phyloP scores from a whole-genome alignment of 1,139 yeast genomes.

The Pneumocystis jirovecii region DNA sequence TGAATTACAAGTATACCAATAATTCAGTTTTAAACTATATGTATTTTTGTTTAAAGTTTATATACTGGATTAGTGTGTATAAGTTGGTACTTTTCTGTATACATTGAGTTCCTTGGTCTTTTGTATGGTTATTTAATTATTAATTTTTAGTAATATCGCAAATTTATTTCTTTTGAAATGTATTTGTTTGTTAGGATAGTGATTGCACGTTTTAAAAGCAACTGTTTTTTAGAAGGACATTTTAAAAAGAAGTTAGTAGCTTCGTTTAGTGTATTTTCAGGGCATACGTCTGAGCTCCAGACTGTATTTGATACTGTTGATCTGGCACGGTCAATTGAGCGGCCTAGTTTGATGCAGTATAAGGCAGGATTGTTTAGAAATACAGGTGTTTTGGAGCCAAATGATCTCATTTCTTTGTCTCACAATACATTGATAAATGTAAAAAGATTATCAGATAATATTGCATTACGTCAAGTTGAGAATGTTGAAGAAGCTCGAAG shows the following conservation, averaged over 20 bases:
- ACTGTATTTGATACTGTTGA: background rate
- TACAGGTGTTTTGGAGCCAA: background rate
- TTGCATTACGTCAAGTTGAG: background rate
- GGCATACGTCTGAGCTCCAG: background rate
- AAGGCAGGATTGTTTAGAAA: background rate
- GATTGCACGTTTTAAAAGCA: background rate
- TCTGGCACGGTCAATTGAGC: background rate
- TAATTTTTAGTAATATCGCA: background rate
- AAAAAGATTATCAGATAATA: background rate
- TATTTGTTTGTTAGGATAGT: background rate
- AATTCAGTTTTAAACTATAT: too few species aligned
- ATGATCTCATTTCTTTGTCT: background rate
- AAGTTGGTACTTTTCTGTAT: too few species aligned
- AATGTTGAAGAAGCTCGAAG: conserved; percentile 31
- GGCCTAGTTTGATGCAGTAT: background rate
- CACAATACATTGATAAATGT: background rate
- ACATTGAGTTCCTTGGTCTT: background rate
- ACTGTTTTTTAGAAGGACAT: background rate
- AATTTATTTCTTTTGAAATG: background rate
- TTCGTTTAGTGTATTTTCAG: background rate
- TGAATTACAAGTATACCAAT: too few species aligned
- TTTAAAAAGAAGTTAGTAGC: background rate
- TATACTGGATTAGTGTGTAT: too few species aligned
- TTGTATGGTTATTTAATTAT: background rate
- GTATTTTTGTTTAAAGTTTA: too few species aligned